These are phyloP conservation scores for Fraxinus excelsior DNA, from an alignment of 257 asterid genomes.

Conservation along the genomic window DNA sequence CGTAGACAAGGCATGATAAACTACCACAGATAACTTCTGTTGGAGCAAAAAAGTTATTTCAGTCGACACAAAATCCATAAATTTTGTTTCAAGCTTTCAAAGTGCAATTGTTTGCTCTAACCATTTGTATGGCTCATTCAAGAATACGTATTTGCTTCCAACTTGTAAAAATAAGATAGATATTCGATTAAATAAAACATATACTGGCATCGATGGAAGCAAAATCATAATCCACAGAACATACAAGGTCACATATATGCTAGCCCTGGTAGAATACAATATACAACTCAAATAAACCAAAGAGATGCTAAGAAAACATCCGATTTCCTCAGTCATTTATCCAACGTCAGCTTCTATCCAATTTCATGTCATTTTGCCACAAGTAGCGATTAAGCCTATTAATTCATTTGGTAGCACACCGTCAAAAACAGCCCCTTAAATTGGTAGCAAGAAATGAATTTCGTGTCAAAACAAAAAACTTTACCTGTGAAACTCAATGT, in stretches of 20 bases:
- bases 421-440: background rate
- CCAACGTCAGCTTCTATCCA: constrained; percentile 1
- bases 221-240: constrained; percentile 8
- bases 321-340: background rate
- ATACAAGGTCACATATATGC: background rate
- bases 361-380: background rate
- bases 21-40: background rate
- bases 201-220: background rate
- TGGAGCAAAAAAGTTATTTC: background rate
- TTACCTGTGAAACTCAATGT: constrained; percentile 88
- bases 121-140: background rate
- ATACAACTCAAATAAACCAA: background rate
- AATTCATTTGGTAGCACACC: background rate
- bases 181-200: background rate
- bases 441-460: constrained; percentile 8
- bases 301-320: constrained; percentile 7
- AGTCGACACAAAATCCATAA: background rate
- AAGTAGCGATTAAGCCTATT: constrained; percentile 1
- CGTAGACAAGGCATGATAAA: background rate
- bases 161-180: background rate
- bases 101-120: background rate
- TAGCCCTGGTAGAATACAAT: background rate
- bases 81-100: background rate
- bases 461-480: background rate
- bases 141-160: background rate